Conservation (phyloP, 805 yeast genomes). For the Scheffersomyces spartinae region DNA sequence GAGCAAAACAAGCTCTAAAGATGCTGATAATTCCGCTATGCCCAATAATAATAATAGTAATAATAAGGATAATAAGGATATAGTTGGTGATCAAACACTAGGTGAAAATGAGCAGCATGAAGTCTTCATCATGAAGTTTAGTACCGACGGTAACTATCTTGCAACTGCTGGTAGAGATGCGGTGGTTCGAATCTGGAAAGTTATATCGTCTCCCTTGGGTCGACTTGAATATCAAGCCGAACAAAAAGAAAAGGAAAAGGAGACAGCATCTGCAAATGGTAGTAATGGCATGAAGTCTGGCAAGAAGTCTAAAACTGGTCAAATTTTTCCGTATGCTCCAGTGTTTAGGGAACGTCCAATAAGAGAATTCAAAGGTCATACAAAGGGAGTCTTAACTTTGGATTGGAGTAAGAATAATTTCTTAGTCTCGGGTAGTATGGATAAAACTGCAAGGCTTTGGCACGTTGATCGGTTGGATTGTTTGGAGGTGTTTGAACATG, state of each 20-base stretch:
- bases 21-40: conserved; percentile 3
- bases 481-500: conserved; percentile 53
- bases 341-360: conserved; percentile 64
- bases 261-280: not conserved
- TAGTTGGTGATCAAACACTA: not conserved
- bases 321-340: conserved; percentile 45
- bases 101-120: conserved; percentile 25
- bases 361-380: conserved; percentile 53
- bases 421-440: conserved; percentile 72
- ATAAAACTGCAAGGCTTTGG: conserved; percentile 75
- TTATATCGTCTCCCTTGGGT: conserved; percentile 60
- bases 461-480: conserved; percentile 59
- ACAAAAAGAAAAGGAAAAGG: not conserved
- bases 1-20: conserved; percentile 4
- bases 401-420: conserved; percentile 89
- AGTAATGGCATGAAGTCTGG: not conserved
- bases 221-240: conserved; percentile 33
- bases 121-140: conserved; percentile 65
- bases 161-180: conserved; percentile 81
- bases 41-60: conserved; percentile 3
- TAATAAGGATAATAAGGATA: conserved; percentile 4
- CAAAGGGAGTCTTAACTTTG: conserved; percentile 56
- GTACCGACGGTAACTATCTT: conserved; percentile 67
- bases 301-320: not conserved
- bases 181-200: conserved; percentile 64